Evolutionary conservation across 1,284 basidiomycete genomes (phyloP).

Genomic region (Cutaneotrichosporon daszewskae): DNA sequence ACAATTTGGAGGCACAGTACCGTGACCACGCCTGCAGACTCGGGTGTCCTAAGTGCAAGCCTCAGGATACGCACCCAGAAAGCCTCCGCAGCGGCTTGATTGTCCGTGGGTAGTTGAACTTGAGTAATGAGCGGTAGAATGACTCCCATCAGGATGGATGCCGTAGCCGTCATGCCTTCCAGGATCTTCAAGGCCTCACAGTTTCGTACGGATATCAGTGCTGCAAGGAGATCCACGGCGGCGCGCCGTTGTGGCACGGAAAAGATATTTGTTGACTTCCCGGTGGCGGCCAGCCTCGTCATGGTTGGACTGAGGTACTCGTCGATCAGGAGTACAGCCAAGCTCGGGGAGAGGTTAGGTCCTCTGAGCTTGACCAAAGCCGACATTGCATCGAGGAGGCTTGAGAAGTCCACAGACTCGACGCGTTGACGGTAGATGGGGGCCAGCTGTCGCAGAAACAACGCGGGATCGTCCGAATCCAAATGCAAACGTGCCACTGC

Average conservation of each 20-base stretch:
- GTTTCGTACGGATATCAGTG: constrained; percentile 56
- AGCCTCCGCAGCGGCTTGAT: constrained; percentile 50
- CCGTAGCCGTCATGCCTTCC: constrained; percentile 55
- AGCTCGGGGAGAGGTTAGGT: constrained; percentile 44
- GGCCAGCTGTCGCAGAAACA: constrained; percentile 57
- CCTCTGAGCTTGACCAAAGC: constrained; percentile 44
- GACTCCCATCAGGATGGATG: constrained; percentile 55
- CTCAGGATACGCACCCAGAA: constrained; percentile 64
- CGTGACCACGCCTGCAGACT: constrained; percentile 16
- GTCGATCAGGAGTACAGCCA: constrained; percentile 55
- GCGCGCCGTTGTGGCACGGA: constrained; percentile 53
- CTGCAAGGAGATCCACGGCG: constrained; percentile 56
- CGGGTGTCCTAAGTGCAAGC: constrained; percentile 50
- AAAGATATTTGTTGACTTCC: constrained; percentile 55
- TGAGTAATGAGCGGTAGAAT: constrained; percentile 60
- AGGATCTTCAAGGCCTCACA: constrained; percentile 57
- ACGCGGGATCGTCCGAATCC: constrained; percentile 51
- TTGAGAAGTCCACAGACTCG: constrained; percentile 58
- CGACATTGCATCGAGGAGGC: constrained; percentile 56
- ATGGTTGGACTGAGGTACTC: constrained; percentile 60
- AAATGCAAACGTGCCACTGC: constrained; percentile 30
- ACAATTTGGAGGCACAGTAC: constrained; percentile 61
- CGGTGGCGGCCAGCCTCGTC: constrained; percentile 53
- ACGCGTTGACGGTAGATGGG: constrained; percentile 57
- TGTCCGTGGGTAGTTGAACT: constrained; percentile 55